Percentiles rank a stretch among this genome's conserved stretches.
phyloP scores from a whole-genome alignment of 257 asterid genomes.

The Salvia rosmarinus region DNA sequence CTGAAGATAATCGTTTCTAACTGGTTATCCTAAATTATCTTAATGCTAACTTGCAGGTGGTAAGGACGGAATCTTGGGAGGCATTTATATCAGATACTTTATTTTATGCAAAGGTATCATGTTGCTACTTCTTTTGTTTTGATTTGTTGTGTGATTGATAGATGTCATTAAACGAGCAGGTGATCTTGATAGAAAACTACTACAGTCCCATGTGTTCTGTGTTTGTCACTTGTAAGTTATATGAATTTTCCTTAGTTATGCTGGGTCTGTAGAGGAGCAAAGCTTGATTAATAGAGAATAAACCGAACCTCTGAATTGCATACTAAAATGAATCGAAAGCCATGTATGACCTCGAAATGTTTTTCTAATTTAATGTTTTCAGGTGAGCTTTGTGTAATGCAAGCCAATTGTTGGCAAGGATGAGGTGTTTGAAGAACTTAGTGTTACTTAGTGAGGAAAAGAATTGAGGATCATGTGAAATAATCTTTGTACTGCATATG shows the following conservation, averaged over 20 bases:
- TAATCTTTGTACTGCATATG: neutral
- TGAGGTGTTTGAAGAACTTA: neutral
- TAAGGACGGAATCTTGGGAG: conserved; percentile 91
- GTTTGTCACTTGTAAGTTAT: neutral
- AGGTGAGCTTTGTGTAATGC: conserved; percentile 28
- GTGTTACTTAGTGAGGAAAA: neutral
- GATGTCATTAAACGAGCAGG: neutral
- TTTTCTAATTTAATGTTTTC: neutral
- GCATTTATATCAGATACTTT: conserved; percentile 61
- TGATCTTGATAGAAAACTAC: conserved; percentile 6
- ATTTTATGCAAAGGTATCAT: conserved; percentile 75
- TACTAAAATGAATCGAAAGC: neutral
- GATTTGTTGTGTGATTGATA: neutral
- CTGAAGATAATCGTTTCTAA: neutral
- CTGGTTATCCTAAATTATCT: neutral
- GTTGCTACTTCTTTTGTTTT: conserved; percentile 21
- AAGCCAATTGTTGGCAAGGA: neutral
- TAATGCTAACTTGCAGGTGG: conserved; percentile 58
- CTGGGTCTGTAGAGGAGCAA: conserved; percentile 15
- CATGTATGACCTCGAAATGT: neutral
- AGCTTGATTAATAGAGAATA: neutral
- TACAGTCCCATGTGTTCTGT: neutral
- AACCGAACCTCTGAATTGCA: neutral
- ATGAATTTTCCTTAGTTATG: neutral
- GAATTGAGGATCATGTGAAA: neutral